Evolutionary conservation across 2,329 filamentous ascomycete species (phyloP).

Genomic region (Trichoderma semiorbis): DNA sequence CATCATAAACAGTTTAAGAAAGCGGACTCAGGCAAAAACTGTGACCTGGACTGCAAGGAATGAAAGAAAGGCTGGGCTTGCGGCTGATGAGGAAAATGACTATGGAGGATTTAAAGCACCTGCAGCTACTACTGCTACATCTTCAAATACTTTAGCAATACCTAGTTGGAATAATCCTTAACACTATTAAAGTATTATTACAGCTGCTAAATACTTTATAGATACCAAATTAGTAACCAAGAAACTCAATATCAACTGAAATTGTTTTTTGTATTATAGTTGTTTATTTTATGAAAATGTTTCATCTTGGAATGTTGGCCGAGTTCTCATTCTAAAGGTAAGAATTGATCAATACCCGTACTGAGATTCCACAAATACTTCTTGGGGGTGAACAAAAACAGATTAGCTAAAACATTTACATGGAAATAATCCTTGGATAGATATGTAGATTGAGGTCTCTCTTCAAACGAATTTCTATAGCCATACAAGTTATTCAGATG

Average conservation of each 20-base stretch:
- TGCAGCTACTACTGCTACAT: neutral
- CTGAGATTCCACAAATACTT: no score
- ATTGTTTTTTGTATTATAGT: no score
- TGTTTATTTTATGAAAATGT: no score
- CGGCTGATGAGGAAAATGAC: neutral
- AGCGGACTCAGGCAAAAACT: neutral
- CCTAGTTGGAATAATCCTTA: no score
- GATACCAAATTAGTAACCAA: no score
- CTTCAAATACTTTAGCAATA: neutral
- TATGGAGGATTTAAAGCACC: neutral
- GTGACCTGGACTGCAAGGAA: rapidly evolving
- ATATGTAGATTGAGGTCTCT: neutral
- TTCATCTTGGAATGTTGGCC: no score
- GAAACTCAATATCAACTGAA: no score
- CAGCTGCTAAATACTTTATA: no score
- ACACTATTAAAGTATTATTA: no score
- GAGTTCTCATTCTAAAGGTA: no score
- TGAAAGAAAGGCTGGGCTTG: neutral
- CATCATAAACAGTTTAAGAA: neutral
- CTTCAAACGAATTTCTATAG: neutral
- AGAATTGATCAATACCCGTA: no score
- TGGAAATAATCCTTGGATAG: rapidly evolving
- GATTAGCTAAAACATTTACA: neutral
- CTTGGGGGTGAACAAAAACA: no score
- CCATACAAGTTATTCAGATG: neutral